Percentiles rank a stretch among this genome's conserved stretches.
phyloP scores from a whole-genome alignment of 169 alveolate genomes.

The Babesia caballi region DNA sequence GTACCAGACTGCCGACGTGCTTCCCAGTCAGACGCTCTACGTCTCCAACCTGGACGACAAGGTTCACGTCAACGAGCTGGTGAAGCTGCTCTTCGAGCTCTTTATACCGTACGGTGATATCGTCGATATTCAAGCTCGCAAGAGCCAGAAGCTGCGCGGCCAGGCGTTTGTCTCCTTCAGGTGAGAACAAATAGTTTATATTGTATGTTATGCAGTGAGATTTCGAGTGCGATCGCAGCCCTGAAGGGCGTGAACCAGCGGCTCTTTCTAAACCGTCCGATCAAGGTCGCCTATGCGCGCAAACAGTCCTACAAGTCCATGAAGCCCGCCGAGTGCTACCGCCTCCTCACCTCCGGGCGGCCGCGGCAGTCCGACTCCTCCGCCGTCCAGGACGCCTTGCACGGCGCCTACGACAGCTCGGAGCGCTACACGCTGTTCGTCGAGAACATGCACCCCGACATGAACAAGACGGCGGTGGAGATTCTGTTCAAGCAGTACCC shows the following conservation, averaged over 20 bases:
- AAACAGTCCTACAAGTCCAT: conserved; percentile 64
- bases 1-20: conserved; percentile 64
- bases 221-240: conserved; percentile 81
- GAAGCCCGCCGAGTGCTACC: conserved; percentile 70
- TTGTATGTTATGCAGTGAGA: conserved; percentile 49
- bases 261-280: conserved; percentile 66
- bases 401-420: background rate
- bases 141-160: conserved; percentile 75
- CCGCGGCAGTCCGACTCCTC: background rate
- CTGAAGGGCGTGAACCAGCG: conserved; percentile 77
- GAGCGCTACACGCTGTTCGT: conserved; percentile 72
- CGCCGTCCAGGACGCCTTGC: background rate
- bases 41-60: conserved; percentile 78
- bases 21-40: conserved; percentile 82
- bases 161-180: conserved; percentile 83
- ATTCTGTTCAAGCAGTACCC: conserved; percentile 80
- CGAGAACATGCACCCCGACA: conserved; percentile 80
- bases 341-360: conserved; percentile 40
- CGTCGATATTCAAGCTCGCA: conserved; percentile 71
- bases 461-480: conserved; percentile 75
- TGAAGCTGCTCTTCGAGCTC: conserved; percentile 74
- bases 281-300: conserved; percentile 79
- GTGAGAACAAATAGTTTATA: background rate
- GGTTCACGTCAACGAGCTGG: conserved; percentile 70
- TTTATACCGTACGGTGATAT: conserved; percentile 79